These are phyloP conservation scores for Eimeria falciformis DNA, from an alignment of 169 alveolate species.

Conservation along the genomic window DNA sequence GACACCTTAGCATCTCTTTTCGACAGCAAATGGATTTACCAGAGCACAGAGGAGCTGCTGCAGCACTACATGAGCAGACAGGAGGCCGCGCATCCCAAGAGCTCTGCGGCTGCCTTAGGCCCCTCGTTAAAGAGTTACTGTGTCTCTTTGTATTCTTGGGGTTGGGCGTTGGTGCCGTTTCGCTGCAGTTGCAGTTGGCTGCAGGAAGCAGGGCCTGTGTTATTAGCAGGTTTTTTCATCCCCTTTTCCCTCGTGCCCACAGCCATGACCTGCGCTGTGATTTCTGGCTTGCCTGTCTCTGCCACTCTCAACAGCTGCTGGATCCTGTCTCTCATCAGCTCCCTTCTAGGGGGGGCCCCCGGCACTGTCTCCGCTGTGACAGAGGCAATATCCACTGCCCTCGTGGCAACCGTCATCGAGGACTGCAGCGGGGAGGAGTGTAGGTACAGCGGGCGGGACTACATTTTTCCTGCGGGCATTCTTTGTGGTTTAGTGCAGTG, in stretches of 20 bases:
- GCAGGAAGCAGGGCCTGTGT: background rate
- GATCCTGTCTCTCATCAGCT: constrained; percentile 32
- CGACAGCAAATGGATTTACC: background rate
- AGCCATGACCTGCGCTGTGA: constrained; percentile 51
- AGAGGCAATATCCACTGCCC: constrained; percentile 40
- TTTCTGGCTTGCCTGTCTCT: constrained; percentile 53
- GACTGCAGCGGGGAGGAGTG: constrained; percentile 11
- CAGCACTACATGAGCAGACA: constrained; percentile 2
- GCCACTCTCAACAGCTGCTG: constrained; percentile 51
- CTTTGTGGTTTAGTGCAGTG: constrained; percentile 30
- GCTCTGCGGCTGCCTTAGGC: background rate
- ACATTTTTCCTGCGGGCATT: constrained; percentile 54
- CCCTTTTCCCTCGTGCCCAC: constrained; percentile 58
- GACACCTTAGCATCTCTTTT: background rate
- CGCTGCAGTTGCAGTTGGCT: constrained; percentile 12
- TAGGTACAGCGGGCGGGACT: constrained; percentile 34
- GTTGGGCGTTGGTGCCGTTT: background rate
- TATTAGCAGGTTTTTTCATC: background rate
- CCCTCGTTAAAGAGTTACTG: background rate
- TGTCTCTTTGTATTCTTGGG: background rate
- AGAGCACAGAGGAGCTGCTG: background rate
- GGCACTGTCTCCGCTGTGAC: constrained; percentile 22
- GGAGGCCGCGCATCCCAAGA: background rate
- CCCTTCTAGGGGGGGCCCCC: constrained; percentile 62
- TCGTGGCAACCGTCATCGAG: constrained; percentile 37